phyloP scores from a whole-genome alignment of 176 grass and related monocot species.

The Aegilops umbellulata region DNA sequence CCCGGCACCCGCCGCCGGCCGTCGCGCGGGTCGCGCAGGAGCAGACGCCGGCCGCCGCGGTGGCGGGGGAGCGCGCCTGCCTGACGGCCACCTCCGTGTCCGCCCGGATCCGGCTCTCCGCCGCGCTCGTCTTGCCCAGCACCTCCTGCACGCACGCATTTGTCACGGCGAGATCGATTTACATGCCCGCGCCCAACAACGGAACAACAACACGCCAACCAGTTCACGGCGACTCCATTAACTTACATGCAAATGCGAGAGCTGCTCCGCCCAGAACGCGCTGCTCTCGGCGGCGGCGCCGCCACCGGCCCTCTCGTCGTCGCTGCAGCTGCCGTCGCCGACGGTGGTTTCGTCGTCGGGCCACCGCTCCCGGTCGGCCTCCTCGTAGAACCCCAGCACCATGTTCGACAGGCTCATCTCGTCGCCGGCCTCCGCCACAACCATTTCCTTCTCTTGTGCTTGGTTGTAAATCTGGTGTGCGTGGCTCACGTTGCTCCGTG shows the following conservation, averaged over 20 bases:
- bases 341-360: background rate
- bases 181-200: background rate
- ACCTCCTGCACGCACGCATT: conserved; percentile 44
- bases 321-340: background rate
- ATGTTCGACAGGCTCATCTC: conserved; percentile 54
- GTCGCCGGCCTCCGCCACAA: background rate
- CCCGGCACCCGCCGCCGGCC: conserved; percentile 28
- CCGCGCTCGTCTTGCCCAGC: conserved; percentile 47
- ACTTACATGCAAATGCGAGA: conserved; percentile 44
- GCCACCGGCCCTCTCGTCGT: too few relatives aligned
- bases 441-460: background rate
- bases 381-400: conserved; percentile 65
- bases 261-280: conserved; percentile 66
- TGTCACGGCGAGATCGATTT: background rate
- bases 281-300: conserved; percentile 10
- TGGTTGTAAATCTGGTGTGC: background rate
- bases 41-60: conserved; percentile 23
- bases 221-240: background rate
- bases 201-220: background rate
- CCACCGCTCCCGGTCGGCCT: conserved; percentile 37
- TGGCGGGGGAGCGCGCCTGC: conserved; percentile 28
- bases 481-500: background rate
- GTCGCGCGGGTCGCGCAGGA: conserved; percentile 32
- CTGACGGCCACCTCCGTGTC: conserved; percentile 45
- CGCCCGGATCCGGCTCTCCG: conserved; percentile 48